Base-by-base conservation (phyloP, 305 asterid species). In the Nicotiana rustica region DNA sequence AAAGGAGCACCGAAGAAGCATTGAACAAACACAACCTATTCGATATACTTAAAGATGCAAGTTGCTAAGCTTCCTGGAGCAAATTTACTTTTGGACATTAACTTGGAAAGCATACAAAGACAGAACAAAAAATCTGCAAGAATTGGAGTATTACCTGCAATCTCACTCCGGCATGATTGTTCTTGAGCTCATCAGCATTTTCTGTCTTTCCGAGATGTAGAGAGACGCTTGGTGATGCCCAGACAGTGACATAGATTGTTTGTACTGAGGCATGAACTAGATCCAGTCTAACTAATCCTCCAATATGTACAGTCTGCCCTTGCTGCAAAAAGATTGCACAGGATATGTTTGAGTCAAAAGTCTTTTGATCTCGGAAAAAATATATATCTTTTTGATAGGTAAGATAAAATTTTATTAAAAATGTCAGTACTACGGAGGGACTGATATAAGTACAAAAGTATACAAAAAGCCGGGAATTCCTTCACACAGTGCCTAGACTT, bases 121-220 rank as follows among this genome's bases (percentile, higher is more conserved):
- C 18, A 29, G 18, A 65, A 65, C 70, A 29, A 29, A 12, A 65
- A 13, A 36, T 19, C 6, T 15, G 0, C 59, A 0, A 44, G 19
- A 35, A 64, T 0, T 19, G 85, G 38, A 44, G 85, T 83, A 57
- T 85, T 90, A 94, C 99, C 98, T 96, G 99, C 89, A 96, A 87
- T 84, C 97, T 90, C 47, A 88, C 86, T 77, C 99, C 99, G 81
- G 90, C 86, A 82, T 96, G 99, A 76, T 94, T 96, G 89, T 62
- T 89, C 90, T 84, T 92, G 77, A 88, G 92, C 82, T 96, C 99
- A 56, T 85, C 97, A 55, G 97, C 93, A 86, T 91, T 96, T 86
- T 96, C 99, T 0, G 84, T 88, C 90, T 93, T 96, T 31, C 98
- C 99, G 81, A 96, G 83, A 89, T 94, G 98, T 67, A 96, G 93